Conservation (phyloP, 805 yeast species). For the Starmerella bombicola region DNA sequence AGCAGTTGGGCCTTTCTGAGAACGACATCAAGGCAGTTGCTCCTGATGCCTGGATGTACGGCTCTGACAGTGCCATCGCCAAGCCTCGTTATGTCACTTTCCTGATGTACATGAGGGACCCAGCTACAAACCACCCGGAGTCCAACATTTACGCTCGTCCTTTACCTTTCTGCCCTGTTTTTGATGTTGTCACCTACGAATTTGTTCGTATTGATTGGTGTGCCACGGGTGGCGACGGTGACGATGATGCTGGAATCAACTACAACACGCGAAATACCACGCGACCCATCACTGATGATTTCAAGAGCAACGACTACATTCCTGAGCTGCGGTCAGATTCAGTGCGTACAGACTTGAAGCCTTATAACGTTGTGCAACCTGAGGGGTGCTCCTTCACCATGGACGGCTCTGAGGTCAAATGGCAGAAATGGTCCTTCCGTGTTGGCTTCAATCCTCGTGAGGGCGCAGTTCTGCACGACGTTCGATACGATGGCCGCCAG, state of each 20-base stretch:
- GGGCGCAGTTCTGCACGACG: conserved; percentile 64
- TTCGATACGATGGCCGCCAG: conserved; percentile 64
- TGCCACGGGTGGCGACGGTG: conserved; percentile 59
- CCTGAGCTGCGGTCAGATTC: conserved; percentile 53
- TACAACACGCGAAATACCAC: conserved; percentile 41
- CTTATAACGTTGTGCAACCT: conserved; percentile 68
- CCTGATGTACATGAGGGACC: conserved; percentile 66
- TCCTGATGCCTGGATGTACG: conserved; percentile 56
- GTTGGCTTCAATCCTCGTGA: conserved; percentile 61
- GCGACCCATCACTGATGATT: conserved; percentile 43
- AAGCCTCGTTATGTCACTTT: conserved; percentile 42
- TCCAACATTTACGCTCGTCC: conserved; percentile 58
- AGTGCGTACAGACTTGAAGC: conserved; percentile 51
- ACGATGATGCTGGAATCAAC: conserved; percentile 47
- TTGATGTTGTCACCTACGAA: conserved; percentile 46
- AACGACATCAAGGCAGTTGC: conserved; percentile 17
- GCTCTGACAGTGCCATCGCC: conserved; percentile 41
- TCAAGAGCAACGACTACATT: conserved; percentile 56
- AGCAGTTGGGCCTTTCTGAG: conserved; percentile 51
- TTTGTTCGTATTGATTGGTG: conserved; percentile 61
- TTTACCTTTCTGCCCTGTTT: conserved; percentile 60
- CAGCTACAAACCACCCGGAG: conserved; percentile 33
- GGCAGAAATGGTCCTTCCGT: conserved; percentile 81
- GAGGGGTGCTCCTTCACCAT: conserved; percentile 66
- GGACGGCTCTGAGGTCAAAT: conserved; percentile 47